A percentile compares a stretch with the other conserved stretches of the same genome.
Conservation (phyloP, 306 rosid species). For the Pachyrhizus erosus region DNA sequence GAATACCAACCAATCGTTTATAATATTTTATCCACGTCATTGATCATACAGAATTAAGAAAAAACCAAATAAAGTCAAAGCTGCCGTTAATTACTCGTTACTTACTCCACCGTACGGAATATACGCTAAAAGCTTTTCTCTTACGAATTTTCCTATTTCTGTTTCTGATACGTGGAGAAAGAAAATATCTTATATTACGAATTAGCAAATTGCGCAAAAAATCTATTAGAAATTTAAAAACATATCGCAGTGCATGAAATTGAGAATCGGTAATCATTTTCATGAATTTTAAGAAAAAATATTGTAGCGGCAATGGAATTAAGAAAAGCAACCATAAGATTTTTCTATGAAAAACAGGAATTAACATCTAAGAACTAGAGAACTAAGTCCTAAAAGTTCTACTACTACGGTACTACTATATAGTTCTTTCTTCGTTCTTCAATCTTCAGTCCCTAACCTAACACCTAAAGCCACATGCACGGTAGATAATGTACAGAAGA, state of each 20-base stretch:
- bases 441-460: conserved; percentile 9
- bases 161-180: not conserved
- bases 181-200: not conserved
- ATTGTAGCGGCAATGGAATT: not conserved
- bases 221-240: not conserved
- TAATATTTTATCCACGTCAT: not conserved
- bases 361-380: not conserved
- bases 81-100: not conserved
- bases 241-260: not conserved
- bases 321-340: not conserved
- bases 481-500: conserved; percentile 13
- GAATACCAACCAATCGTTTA: conserved; percentile 15
- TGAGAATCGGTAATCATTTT: not conserved
- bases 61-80: not conserved
- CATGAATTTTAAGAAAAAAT: not conserved
- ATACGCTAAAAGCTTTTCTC: no score
- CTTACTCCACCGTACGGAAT: not conserved
- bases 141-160: not conserved
- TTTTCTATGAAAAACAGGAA: conserved; percentile 29
- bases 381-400: not conserved
- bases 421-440: not conserved
- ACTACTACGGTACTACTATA: no score
- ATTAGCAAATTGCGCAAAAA: not conserved
- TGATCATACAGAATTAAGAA: not conserved
- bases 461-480: conserved; percentile 11